phyloP scores from a whole-genome alignment of 352 stramenopile genomes.

The Halophytophthora polymorphica region DNA sequence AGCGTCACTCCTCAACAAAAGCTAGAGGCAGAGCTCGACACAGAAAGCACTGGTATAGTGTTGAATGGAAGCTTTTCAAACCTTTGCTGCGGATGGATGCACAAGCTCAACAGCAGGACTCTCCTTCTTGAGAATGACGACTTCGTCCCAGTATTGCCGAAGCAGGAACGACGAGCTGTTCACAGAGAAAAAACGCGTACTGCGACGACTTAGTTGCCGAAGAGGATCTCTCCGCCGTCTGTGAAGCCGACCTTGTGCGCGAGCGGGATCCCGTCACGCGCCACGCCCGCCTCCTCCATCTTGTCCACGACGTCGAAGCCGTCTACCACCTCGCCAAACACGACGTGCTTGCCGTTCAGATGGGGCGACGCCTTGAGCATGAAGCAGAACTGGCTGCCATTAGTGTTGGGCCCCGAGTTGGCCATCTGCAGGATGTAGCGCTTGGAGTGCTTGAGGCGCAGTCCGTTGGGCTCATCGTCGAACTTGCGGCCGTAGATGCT shows the following conservation, averaged over 20 bases:
- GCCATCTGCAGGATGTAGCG: conserved; percentile 94
- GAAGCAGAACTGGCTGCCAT: conserved; percentile 99
- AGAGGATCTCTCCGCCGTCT: conserved; percentile 71
- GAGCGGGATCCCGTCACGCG: conserved; percentile 55
- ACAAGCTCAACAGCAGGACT: no score
- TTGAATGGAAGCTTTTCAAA: no score
- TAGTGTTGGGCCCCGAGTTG: conserved; percentile 96
- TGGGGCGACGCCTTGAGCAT: conserved; percentile 79
- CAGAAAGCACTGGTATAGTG: no score
- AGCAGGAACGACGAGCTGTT: background rate
- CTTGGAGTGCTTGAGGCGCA: conserved; percentile 76
- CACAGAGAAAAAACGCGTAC: background rate
- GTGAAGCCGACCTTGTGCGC: conserved; percentile 75
- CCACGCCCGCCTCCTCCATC: conserved; percentile 72
- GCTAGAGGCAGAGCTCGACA: no score
- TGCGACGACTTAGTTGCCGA: background rate
- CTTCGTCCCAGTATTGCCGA: no score
- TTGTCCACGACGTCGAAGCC: conserved; percentile 80
- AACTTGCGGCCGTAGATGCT: conserved; percentile 98
- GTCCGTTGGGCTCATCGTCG: conserved; percentile 94
- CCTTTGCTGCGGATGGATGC: no score
- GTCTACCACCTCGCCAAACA: conserved; percentile 85
- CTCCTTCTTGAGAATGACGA: no score
- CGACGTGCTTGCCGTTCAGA: conserved; percentile 81
- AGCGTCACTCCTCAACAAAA: no score